Percentiles rank a stretch among this genome's conserved stretches.
phyloP scores from a whole-genome alignment of 2,329 filamentous ascomycete genomes.

The Fusarium subglutinans region DNA sequence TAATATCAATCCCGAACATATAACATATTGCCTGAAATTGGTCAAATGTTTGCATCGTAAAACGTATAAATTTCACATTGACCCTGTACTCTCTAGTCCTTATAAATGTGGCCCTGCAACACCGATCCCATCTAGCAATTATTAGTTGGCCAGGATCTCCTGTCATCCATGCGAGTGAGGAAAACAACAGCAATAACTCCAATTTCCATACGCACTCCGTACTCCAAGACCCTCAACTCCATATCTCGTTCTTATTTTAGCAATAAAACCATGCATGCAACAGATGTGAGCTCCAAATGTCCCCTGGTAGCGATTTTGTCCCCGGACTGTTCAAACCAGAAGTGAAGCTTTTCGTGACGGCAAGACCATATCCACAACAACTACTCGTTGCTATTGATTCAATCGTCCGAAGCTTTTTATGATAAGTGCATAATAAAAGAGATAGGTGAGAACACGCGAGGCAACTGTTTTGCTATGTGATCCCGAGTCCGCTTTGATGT shows the following conservation, averaged over 20 bases:
- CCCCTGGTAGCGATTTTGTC: background rate
- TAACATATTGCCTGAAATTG: background rate
- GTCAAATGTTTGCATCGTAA: background rate
- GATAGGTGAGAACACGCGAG: background rate
- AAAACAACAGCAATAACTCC: slow-evolving; percentile 27
- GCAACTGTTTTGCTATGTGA: background rate
- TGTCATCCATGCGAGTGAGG: background rate
- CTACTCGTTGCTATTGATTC: background rate
- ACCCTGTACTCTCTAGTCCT: slow-evolving; percentile 24
- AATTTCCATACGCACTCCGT: slow-evolving; percentile 10
- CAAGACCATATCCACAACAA: background rate
- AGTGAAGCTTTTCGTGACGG: background rate
- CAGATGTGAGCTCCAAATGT: slow-evolving; percentile 6
- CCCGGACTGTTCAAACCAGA: background rate
- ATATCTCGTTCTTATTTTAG: slow-evolving; percentile 11
- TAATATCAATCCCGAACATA: background rate
- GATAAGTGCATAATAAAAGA: slow-evolving; percentile 7
- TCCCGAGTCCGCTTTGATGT: background rate
- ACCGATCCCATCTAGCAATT: slow-evolving; percentile 23
- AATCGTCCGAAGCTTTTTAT: background rate
- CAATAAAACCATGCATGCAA: slow-evolving; percentile 10
- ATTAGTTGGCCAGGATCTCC: slow-evolving; percentile 20
- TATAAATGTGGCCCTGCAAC: slow-evolving; percentile 5
- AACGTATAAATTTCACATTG: slow-evolving; percentile 7
- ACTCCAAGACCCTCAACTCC: slow-evolving; percentile 33